Conservation (phyloP, 1,139 yeast genomes). For the Debaryomycetaceae sp. region DNA sequence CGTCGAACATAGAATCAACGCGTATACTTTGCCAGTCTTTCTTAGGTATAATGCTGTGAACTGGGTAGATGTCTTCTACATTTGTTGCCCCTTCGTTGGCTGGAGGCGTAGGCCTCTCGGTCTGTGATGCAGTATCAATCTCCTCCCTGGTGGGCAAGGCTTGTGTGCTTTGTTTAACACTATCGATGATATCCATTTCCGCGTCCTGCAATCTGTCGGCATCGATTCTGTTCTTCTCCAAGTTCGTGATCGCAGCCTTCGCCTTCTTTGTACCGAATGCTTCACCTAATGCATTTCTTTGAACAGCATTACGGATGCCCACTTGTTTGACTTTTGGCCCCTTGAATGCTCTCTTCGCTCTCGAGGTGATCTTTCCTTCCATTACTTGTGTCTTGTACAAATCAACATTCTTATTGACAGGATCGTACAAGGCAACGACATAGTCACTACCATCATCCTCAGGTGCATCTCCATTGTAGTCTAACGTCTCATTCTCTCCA, state of each 20-base stretch:
- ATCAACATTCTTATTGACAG: slow-evolving; percentile 54
- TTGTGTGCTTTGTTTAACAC: slow-evolving; percentile 67
- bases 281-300: slow-evolving; percentile 84
- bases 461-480: slow-evolving; percentile 61
- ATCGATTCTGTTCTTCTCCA: slow-evolving; percentile 82
- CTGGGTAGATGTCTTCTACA: slow-evolving; percentile 79
- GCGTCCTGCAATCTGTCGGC: slow-evolving; percentile 71
- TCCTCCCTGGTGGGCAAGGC: slow-evolving; percentile 69
- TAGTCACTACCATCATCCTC: slow-evolving; percentile 45
- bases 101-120: slow-evolving; percentile 80
- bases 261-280: slow-evolving; percentile 98
- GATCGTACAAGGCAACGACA: slow-evolving; percentile 69
- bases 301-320: slow-evolving; percentile 51
- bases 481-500: slow-evolving; percentile 73
- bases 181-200: slow-evolving; percentile 78
- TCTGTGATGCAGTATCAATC: slow-evolving; percentile 49
- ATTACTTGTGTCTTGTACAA: slow-evolving; percentile 60
- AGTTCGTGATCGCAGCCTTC: slow-evolving; percentile 79
- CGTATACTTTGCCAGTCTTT: slow-evolving; percentile 64
- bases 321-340: slow-evolving; percentile 63
- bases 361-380: slow-evolving; percentile 53
- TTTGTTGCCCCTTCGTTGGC: slow-evolving; percentile 73
- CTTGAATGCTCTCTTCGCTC: slow-evolving; percentile 44
- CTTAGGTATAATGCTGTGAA: slow-evolving; percentile 65
- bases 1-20: slow-evolving; percentile 52